Evolutionary conservation across 192 early-diverging fungal species (phyloP), one percentile per base, ranked within the genome.

Genomic region (Coemansia guatemalensis): DNA sequence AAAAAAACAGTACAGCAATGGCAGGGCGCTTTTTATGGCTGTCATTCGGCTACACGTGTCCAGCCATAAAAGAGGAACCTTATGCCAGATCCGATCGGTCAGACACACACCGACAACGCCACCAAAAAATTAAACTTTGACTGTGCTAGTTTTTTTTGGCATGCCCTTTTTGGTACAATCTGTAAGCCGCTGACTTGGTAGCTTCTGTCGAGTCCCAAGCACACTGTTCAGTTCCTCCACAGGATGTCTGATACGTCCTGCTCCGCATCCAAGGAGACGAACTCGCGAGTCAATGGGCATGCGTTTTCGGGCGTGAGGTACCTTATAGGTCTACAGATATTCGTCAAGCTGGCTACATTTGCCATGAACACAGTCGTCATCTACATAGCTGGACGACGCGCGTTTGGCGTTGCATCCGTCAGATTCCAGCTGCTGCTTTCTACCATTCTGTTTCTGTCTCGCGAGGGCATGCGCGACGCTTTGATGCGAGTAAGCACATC

Each of bases 401-500:
- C 90, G 9, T 85, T 97, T 48, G 95, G 95, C 0, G 84, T 95
- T 8, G 93, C 92, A 0, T 87, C 88, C 2, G 89, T 93, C 11
- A 81, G 90, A 35, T 76, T 97, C 26, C 94, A 99, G 75, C 84
- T 99, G 14, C 69, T 95, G 17, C 82, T 91, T 8, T 87, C 92
- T n/a, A 94, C 95, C 0, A 88, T 97, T 22, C 72, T 97, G 35
- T 97, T 99, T 80, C 77, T 99, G 12, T 95, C 94, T 1, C 78
- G 97, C 25, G 91, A 93, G 61, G 88, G 88, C 29, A 86, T 91
- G 48, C 82, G 92, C 29, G 87, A 81, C 69, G 91, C 88, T 0
- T 72, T 92, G 8, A 67, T 94, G 53, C 85, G 92, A 14, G 72
- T 84, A 23, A 58, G 82, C 30, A 39, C 11, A 9, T 12, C 48